Base-by-base conservation (phyloP, 106 monocot genomes). In the Dendrobium officinale region DNA sequence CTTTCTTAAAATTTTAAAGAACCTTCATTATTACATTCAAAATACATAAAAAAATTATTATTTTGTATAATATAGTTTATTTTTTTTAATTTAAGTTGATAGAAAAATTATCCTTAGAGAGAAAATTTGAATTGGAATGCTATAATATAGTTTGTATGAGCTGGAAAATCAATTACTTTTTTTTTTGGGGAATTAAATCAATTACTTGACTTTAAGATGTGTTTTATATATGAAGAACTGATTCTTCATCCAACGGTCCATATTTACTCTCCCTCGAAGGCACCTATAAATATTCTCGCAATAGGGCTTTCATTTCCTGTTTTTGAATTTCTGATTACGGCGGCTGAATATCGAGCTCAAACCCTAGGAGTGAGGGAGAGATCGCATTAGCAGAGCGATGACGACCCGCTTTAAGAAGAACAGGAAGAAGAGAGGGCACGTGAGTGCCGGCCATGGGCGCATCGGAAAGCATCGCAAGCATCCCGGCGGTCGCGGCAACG, bases 401-500 rank as follows among this genome's bases (percentile, higher is more conserved):
- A 88, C 87, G 11, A 88, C 87, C 49, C 82, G 84, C 16, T 85
- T 88, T 67, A 88, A 79, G 87, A 88, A 88, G 79, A 88, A 88
- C 84, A 66, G 87, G 59, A 87, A 83, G 83, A 88, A 85, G 81
- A 55, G 88, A 27, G 87, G 88, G 9, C 88, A 86, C 82, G 88
- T 85, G 43, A 85, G 85, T 78, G 88, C 85, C 55, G 85, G 88
- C 3, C 88, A 85, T 40, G 85, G 85, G 3, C 85, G 85, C 13
- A 80, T 88, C 42, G 88, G 88, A 13, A 88, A 88, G 80, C 88
- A 88, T 83, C 79, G 88, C 9, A 88, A 88, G 80, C 85, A 85
- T 19, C 85, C 88, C 42, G 85, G 88, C 0, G 88, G 88, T 2
- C 82, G 88, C 27, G 85, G 88, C 29, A 88, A 85, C 73, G 88